Evolutionary conservation across 225 moss, liverwort and hornwort genomes (phyloP).

Genomic region (Polytrichum commune): DNA sequence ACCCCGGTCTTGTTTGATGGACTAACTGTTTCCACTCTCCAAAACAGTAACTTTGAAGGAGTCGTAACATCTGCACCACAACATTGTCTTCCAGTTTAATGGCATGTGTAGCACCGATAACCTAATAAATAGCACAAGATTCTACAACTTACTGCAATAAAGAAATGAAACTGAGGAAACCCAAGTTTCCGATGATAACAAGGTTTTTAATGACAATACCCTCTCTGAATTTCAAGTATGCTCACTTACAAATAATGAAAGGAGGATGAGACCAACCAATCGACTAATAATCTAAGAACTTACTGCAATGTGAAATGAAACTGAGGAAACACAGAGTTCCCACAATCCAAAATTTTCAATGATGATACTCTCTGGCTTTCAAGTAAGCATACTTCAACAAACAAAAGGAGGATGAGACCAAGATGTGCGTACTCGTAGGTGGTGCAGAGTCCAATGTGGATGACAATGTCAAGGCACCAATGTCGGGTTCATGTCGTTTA

Average conservation of each 20-base stretch:
- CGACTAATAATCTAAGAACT: background rate
- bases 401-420: conserved; percentile 5
- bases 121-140: too few relatives aligned
- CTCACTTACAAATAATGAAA: background rate
- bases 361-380: background rate
- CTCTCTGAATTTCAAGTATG: too few relatives aligned
- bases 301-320: too few relatives aligned
- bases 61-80: conserved; percentile 31
- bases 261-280: background rate
- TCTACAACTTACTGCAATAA: background rate
- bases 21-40: conserved; percentile 80
- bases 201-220: background rate
- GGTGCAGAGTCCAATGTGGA: conserved; percentile 23
- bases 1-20: conserved; percentile 50
- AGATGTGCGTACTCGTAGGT: conserved; percentile 28
- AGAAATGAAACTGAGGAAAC: background rate
- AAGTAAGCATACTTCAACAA: background rate
- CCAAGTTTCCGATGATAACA: background rate
- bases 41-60: conserved; percentile 70
- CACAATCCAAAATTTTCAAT: too few relatives aligned
- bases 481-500: conserved; percentile 56
- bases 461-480: conserved; percentile 37
- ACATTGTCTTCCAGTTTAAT: too few relatives aligned
- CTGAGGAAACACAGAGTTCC: too few relatives aligned
- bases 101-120: too few relatives aligned